phyloP scores from a whole-genome alignment of 805 yeast species.

The Wickerhamiella occidentalis region DNA sequence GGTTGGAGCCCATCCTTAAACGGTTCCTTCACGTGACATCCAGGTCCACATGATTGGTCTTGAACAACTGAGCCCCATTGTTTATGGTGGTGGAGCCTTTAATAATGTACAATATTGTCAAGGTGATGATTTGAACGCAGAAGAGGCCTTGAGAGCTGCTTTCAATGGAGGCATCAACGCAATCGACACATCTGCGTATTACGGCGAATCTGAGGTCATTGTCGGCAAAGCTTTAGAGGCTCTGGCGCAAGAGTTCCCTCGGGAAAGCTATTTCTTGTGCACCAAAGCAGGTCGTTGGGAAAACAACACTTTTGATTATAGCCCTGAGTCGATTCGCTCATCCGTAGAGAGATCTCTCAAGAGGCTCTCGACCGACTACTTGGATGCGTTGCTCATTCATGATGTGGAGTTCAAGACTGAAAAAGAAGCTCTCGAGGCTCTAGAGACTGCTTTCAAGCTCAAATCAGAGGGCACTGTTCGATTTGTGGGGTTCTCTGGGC shows the following conservation, averaged over 20 bases:
- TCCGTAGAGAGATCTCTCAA: conserved; percentile 57
- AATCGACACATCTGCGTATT: conserved; percentile 85
- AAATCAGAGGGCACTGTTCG: conserved; percentile 51
- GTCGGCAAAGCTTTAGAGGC: conserved; percentile 53
- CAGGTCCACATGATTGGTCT: conserved; percentile 4
- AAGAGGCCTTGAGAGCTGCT: conserved; percentile 45
- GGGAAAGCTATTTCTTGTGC: conserved; percentile 58
- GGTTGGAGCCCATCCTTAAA: too few relatives aligned
- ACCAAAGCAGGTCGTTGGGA: conserved; percentile 77
- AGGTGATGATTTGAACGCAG: conserved; percentile 50
- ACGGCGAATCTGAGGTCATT: conserved; percentile 73
- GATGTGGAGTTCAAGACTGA: conserved; percentile 72
- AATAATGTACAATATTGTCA: conserved; percentile 59
- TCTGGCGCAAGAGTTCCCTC: conserved; percentile 31
- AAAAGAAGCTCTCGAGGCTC: conserved; percentile 46
- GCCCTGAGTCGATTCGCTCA: conserved; percentile 43
- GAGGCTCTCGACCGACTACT: conserved; percentile 51
- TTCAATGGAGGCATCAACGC: conserved; percentile 61
- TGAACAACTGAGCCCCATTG: conserved; percentile 31
- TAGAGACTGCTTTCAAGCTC: conserved; percentile 45
- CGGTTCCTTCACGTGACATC: not conserved
- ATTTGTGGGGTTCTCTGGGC: conserved; percentile 73
- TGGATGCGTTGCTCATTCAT: conserved; percentile 78
- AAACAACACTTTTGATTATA: conserved; percentile 62
- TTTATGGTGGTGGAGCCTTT: conserved; percentile 83